Evolutionary conservation across 106 monocot genomes (phyloP), one percentile per base, ranked within the genome.

Genomic region (Vanilla planifolia): DNA sequence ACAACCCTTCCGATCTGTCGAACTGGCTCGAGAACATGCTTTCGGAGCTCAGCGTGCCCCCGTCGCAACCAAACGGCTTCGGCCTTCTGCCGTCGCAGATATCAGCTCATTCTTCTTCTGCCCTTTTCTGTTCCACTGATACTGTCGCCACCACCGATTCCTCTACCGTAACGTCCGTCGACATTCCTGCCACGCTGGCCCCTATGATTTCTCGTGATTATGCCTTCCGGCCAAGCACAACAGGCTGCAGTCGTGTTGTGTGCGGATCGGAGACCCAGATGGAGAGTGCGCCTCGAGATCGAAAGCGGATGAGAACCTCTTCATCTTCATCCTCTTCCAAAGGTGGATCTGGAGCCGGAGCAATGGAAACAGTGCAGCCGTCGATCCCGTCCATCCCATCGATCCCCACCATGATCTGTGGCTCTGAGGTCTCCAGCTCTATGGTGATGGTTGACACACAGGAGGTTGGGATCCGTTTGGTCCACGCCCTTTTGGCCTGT

Each of bases 1-100:
- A 87, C 61, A 90, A 96, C 44, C 90, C 95, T 14, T 90, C 95
- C n/a, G 86, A 96, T 56, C 68, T 96, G 62, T 74, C 75, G 15
- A 51, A 75, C 16, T 92, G 88, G 84, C 65, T 92, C n/a, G 92
- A 88, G 60, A 80, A 44, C 61, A 92, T 92, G 84, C 71, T 92
- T 0, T 78, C 84, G 4, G 92, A 88, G 70, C 63, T 92, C 73
- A 84, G 84, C 70, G 55, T 77, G 0, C 78, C 92, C 0, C 66
- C 80, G 1, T 51, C 60, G 2, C 72, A 60, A 1, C 69, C 32
- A 29, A 64, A 17, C 4, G 71, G 24, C 0, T 26, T 24, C 33
- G 73, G 57, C 8, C 63, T 61, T 23, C n/a, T 67, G 0, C 52
- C 45, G 8, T 3, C 43, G 9, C 22, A 9, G 30, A 11, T 33